Percentiles rank a stretch among this genome's conserved stretches.
Evolutionary conservation across 2,329 filamentous ascomycete species (phyloP).

Genomic region (Dactylellina leptospora): DNA sequence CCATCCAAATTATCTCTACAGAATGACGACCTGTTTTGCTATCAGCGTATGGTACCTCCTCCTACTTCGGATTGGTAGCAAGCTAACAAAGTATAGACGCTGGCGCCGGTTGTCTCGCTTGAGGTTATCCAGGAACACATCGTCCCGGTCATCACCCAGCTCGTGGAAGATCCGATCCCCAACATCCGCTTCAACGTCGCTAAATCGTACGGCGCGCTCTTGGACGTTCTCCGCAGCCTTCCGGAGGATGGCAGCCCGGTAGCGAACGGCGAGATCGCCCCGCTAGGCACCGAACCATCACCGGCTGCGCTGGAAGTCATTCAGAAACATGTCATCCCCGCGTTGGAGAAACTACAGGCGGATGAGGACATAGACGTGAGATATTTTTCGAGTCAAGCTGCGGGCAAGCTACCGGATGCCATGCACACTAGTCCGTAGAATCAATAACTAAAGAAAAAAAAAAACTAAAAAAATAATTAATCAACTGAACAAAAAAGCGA

Average conservation of each 20-base stretch:
- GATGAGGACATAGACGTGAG: constrained; percentile 98
- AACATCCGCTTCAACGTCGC: constrained; percentile 99
- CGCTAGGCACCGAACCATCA: constrained; percentile 67
- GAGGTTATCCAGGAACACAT: constrained; percentile 93
- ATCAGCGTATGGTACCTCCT: constrained; percentile 78
- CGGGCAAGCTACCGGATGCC: constrained; percentile 66
- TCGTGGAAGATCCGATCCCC: constrained; percentile 92
- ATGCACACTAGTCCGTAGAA: constrained; percentile 66
- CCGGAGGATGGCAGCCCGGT: constrained; percentile 86
- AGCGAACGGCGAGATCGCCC: constrained; percentile 73
- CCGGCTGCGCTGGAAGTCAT: constrained; percentile 80
- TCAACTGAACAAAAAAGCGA: not conserved
- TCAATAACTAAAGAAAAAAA: constrained; percentile 8
- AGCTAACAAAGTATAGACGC: constrained; percentile 67
- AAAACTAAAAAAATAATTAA: constrained; percentile 16
- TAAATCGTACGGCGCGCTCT: constrained; percentile 91
- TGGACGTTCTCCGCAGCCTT: constrained; percentile 88
- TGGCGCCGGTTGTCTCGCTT: constrained; percentile 89
- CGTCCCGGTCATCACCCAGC: constrained; percentile 92
- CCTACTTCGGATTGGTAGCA: not conserved
- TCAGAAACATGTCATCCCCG: constrained; percentile 84
- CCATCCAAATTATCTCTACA: constrained; percentile 98
- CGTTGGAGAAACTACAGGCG: constrained; percentile 92
- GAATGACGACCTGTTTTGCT: constrained; percentile 99
- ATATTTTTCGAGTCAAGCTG: constrained; percentile 94